Evolutionary conservation across 441 rosid genomes (phyloP), one percentile per base, ranked within the genome.

Genomic region (Populus hybrid): DNA sequence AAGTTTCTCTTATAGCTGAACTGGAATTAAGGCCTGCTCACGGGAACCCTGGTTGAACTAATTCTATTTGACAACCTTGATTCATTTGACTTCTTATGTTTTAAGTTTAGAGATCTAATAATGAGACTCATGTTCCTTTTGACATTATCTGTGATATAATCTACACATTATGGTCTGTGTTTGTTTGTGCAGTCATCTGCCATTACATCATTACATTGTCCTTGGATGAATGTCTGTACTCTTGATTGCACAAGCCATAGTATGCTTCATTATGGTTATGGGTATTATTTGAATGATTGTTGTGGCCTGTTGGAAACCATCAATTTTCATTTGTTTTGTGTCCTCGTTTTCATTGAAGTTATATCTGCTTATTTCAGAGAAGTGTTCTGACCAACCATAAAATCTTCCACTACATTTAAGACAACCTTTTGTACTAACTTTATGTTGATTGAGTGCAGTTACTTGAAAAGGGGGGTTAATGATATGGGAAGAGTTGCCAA

Each of bases 401-500:
- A 20, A 11, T 68, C 64, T 35, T 20, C 45, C 0, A 11, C 33
- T 21, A 20, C 29, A 61, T 69, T 69, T 28, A 74, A 50, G 31
- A 53, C 24, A 59, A 68, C 29, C 26, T 76, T n/a, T 42, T 64
- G 18, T 10, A 68, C 24, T 9, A 73, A 68, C 11, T 42, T 61
- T 50, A 59, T 72, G 50, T 79, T 77, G 38, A 80, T 84, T 75
- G 64, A 67, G 79, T 82, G 75, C 87, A 96, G 99, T 83, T 94
- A 93, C 89, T 90, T 97, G 90, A 97, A 97, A 87, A 89, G 99
- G 79, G 99, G 98, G 80, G 96, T 94, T 66, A 97, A 94, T 85
- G 98, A 97, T 84, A 90, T 94, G 78, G 99, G 99, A 85, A 94
- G 95, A 84, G 99, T 97, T 77, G 99, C 98, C 10, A 97, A 97